phyloP scores from a whole-genome alignment of 2,329 filamentous ascomycete species.

The Macroventuria anomochaeta region DNA sequence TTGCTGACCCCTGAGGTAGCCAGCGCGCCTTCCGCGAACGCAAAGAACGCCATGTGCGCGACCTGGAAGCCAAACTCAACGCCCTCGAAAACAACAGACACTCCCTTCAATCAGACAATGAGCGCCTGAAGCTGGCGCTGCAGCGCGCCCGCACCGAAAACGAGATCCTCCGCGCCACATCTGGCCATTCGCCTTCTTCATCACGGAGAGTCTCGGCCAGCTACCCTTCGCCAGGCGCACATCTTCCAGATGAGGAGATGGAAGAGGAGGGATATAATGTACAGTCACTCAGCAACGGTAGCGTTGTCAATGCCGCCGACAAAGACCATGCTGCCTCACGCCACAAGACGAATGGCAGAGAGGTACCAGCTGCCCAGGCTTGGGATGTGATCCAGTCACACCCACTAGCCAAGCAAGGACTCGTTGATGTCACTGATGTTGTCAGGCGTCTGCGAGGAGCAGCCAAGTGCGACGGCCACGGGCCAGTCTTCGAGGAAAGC shows the following conservation, averaged over 20 bases:
- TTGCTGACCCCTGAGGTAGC: slow-evolving; percentile 55
- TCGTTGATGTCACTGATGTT: slow-evolving; percentile 82
- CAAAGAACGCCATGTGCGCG: slow-evolving; percentile 92
- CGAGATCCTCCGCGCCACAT: slow-evolving; percentile 86
- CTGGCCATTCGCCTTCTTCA: slow-evolving; percentile 53
- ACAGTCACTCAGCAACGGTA: slow-evolving; percentile 37
- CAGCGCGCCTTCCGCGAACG: slow-evolving; percentile 96
- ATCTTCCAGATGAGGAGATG: slow-evolving; percentile 30
- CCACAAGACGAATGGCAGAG: slow-evolving; percentile 29
- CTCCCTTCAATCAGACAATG: slow-evolving; percentile 79
- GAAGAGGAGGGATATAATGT: slow-evolving; percentile 39
- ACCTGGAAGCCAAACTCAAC: slow-evolving; percentile 85
- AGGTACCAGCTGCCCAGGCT: slow-evolving; percentile 58
- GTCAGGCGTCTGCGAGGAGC: slow-evolving; percentile 77
- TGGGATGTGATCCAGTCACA: slow-evolving; percentile 91
- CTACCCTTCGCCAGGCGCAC: slow-evolving; percentile 50
- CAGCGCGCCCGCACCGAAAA: slow-evolving; percentile 89
- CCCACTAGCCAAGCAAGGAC: slow-evolving; percentile 74
- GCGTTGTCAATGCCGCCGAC: slow-evolving; percentile 41
- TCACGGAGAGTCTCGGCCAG: slow-evolving; percentile 47
- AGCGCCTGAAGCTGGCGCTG: slow-evolving; percentile 81
- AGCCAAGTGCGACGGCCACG: slow-evolving; percentile 82
- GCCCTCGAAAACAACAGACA: slow-evolving; percentile 76
- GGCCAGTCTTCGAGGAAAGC: slow-evolving; percentile 84
- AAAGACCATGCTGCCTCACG: slow-evolving; percentile 35